Evolutionary conservation across 257 asterid species (phyloP), one percentile per base, ranked within the genome.

Genomic region (Solanum gandarillasii): DNA sequence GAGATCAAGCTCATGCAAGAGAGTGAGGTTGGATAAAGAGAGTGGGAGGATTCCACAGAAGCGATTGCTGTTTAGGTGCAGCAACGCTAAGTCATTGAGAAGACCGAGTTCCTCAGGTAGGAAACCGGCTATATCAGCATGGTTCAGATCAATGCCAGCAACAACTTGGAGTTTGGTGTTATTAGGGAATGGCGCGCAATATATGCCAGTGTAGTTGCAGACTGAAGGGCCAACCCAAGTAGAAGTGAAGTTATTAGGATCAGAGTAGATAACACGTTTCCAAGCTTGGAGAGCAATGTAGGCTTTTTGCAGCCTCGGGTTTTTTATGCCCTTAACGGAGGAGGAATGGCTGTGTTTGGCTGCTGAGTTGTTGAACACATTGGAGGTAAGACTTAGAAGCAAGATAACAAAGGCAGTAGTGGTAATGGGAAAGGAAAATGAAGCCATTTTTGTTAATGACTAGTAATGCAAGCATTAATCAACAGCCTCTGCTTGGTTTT

Each of bases 101-200:
- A 94, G 94, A 87, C 98, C 95, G 4, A 95, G 83, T 70, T 94
- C 95, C 1, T 93, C 92, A 0, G 98, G 98, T 25, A 95, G 75
- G 91, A 73, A 92, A 18, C 97, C 98, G 6, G 98, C 98, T 20
- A 95, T 92, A 86, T 95, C 94, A 5, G 87, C 91, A 7, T 86
- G 92, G 91, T 95, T 95, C 87, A 94, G 94, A 89, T 95, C 98
- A 68, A 95, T 90, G 36, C 98, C 98, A 3, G 96, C 94, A 5
- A 95, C 94, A 21, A 82, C 86, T 73, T 36, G 87, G 12, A 78
- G n/a, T 78, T 43, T 41, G 18, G 94, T 90, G 92, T 93, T 87
- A 31, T 92, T 83, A 25, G 93, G 94, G 70, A 20, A 82, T 6
- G 94, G 93, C 2, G 94, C 90, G 21, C 98, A 95, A 32, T 87